phyloP scores from a whole-genome alignment of 2,329 filamentous ascomycete genomes.

The Aspergillus clavatus region DNA sequence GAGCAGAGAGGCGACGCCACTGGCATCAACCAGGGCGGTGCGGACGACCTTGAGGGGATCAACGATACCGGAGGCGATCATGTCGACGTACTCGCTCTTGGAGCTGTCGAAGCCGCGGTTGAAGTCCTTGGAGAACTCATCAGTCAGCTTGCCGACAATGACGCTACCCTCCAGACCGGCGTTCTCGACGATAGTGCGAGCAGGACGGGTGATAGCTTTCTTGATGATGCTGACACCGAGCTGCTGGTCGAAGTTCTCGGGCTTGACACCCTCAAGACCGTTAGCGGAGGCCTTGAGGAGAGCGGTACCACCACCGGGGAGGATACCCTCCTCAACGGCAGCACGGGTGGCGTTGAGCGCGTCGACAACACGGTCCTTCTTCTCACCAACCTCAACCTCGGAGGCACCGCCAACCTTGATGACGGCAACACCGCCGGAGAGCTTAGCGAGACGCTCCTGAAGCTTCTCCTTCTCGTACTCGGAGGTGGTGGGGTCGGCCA shows the following conservation, averaged over 20 bases:
- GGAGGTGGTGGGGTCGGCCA: slow-evolving; percentile 85
- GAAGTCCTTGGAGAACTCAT: slow-evolving; percentile 88
- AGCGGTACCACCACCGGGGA: slow-evolving; percentile 96
- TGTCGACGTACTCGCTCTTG: slow-evolving; percentile 98
- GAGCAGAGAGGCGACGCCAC: slow-evolving; percentile 91
- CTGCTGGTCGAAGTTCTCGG: slow-evolving; percentile 97
- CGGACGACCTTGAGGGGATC: slow-evolving; percentile 99
- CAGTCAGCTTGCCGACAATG: slow-evolving; percentile 94
- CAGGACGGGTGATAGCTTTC: slow-evolving; percentile 94
- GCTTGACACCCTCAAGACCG: slow-evolving; percentile 75
- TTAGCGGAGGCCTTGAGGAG: slow-evolving; percentile 95
- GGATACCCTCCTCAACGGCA: slow-evolving; percentile 97
- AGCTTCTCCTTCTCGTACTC: slow-evolving; percentile 99
- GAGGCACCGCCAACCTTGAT: slow-evolving; percentile 98
- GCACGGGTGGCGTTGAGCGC: slow-evolving; percentile 96
- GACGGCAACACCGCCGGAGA: slow-evolving; percentile 96
- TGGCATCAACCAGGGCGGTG: slow-evolving; percentile 89
- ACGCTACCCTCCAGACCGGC: slow-evolving; percentile 93
- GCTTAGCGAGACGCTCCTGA: slow-evolving; percentile 98
- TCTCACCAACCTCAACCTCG: slow-evolving; percentile 98
- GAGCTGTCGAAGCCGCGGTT: slow-evolving; percentile 97
- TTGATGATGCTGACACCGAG: slow-evolving; percentile 97
- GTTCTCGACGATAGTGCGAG: slow-evolving; percentile 95
- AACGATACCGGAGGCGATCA: slow-evolving; percentile 94
- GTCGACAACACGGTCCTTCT: slow-evolving; percentile 99